Evolutionary conservation across 192 early-diverging fungal species (phyloP).

Genomic region (Coemansia sp.): DNA sequence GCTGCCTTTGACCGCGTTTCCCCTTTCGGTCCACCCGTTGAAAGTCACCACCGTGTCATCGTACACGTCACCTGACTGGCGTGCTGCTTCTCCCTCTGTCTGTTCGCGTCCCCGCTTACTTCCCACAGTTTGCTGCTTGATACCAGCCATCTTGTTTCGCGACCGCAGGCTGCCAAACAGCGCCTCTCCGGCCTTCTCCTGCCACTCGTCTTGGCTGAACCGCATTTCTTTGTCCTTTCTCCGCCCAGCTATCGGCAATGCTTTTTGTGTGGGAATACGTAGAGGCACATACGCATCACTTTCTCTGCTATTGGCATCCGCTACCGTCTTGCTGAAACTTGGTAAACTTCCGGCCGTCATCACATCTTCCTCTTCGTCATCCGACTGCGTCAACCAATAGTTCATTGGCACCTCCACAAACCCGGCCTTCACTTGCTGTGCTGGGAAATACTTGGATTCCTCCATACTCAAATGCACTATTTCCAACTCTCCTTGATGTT

Average conservation of each 20-base stretch:
- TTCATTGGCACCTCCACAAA: conserved; percentile 30
- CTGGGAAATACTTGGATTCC: conserved; percentile 5
- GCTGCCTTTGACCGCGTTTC: background rate
- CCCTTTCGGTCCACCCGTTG: conserved; percentile 1
- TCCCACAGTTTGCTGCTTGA: background rate
- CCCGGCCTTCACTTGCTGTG: background rate
- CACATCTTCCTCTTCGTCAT: conserved; percentile 15
- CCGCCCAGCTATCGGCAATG: background rate
- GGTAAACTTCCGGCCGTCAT: conserved; percentile 6
- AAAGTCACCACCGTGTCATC: background rate
- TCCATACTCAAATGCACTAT: conserved; percentile 38
- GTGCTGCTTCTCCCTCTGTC: background rate
- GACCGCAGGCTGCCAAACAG: conserved; percentile 42
- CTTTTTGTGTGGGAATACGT: background rate
- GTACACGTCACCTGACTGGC: background rate
- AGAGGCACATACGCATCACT: conserved; percentile 16
- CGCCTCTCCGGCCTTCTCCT: conserved; percentile 20
- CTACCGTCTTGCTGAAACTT: background rate
- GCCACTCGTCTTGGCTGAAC: conserved; percentile 45
- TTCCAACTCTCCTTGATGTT: conserved; percentile 8
- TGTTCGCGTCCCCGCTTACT: background rate
- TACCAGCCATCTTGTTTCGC: background rate
- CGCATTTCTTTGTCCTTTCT: background rate
- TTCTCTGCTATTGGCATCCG: background rate
- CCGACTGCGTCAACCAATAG: conserved; percentile 31